Base-by-base conservation (phyloP, 768 basidiomycete genomes). In the Serendipita sp. region DNA sequence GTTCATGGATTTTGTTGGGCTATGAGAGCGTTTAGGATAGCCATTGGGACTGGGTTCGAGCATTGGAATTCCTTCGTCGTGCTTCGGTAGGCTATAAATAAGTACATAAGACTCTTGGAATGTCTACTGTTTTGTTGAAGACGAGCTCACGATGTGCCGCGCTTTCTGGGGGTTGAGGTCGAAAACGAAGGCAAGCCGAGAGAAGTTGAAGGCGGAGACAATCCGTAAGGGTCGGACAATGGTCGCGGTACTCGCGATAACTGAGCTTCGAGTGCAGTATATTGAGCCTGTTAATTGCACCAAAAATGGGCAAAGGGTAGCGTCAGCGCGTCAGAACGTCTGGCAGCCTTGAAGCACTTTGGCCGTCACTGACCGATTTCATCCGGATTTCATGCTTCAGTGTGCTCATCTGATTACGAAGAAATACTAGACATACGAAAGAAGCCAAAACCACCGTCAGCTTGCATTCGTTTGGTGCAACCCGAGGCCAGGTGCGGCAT, bases 351-450 rank as follows among this genome's bases (percentile, higher is more conserved):
- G 53, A 11, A 58, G 22, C 53, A 28, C 22, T 22, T n/a, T 50
- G 17, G 45, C 45, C 20, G 53, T n/a, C 4, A 58, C 53, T 3
- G 22, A 58, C 53, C 53, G 17, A 4, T n/a, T 58, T 58, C 31
- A 58, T 24, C 22, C 88, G 76, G 68, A 90, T 90, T 70, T 78
- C 81, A 71, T 90, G 88, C 73, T 85, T 89, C 69, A 90, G 74
- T 42, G 83, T 84, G 67, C 86, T 88, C 74, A 90, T 84, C 64
- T 90, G 88, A 67, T 81, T 83, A 62, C 88, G 82, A 61, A 89
- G 77, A 65, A 82, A 80, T 69, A 89, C 88, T 90, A 68, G 58
- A 68, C 65, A 64, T 65, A 70, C 68, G 43, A 64, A 64, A 69
- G 68, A 7, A 41, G 41, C 34, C 5, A 14, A 30, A 20, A 16